Evolutionary conservation across 2,329 filamentous ascomycete species (phyloP), one percentile per base, ranked within the genome.

Genomic region (Nigrospora sphaerica): DNA sequence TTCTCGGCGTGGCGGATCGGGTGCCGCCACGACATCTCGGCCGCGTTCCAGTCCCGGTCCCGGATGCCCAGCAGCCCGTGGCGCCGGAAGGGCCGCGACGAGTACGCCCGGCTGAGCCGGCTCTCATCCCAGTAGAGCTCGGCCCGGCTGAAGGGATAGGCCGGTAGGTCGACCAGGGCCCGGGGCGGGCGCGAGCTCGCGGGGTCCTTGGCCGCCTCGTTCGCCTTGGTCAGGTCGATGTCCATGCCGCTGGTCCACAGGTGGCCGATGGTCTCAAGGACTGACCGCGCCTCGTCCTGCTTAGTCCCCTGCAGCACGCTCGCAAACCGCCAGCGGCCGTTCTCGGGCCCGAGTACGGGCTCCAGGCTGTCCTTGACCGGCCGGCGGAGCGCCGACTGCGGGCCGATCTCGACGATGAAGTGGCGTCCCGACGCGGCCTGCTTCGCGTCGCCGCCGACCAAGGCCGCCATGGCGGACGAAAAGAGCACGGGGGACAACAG

Each of bases 401-500:
- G 54, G 9, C 55, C 55, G 38, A 57, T 48, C 37, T 57, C 55
- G 31, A 57, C 45, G 14, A 57, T 38, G 19, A 57, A 43, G 18
- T 56, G 51, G 23, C 23, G 23, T 6, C 23, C 23, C 5, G 23
- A 10, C 9, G 54, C 34, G 32, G 41, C 17, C n/a, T 43, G 55
- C 31, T 52, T 36, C 17, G 46, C 47, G 38, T 53, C 49, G 32
- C 45, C 32, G 32, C 45, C 32, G 42, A 50, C 55, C 16, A 56
- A 50, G 7, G 44, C 28, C 17, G 47, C 34, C 14, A 57, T 36
- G 6, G 54, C 50, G 32, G 51, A 48, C 9, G 53, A 49, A 39
- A 57, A 57, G 12, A 48, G 51, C n/a, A 57, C 55, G 28, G 54
- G 55, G n/a, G 51, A 50, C 1, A 52, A 54, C 33, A 57, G 42